Evolutionary conservation across 495 filamentous ascomycete species (phyloP).

Genomic region (Daldinia decipiens): DNA sequence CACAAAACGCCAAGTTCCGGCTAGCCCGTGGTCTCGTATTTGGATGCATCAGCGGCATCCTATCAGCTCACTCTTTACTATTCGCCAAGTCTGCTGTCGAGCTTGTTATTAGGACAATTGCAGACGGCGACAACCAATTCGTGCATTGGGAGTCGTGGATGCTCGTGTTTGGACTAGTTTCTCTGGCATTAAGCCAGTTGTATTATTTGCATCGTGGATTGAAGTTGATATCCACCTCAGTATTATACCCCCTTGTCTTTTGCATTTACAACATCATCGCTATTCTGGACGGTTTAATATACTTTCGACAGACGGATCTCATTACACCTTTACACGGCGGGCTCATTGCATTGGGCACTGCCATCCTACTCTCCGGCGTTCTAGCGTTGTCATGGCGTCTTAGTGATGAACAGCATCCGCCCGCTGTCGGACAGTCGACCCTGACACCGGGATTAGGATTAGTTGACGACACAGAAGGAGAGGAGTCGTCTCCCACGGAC

Average conservation of each 20-base stretch:
- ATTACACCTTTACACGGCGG: slow-evolving; percentile 78
- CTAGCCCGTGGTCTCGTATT: slow-evolving; percentile 89
- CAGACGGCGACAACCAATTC: slow-evolving; percentile 92
- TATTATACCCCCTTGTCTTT: slow-evolving; percentile 97
- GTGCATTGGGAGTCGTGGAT: slow-evolving; percentile 97
- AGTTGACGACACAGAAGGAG: slow-evolving; percentile 70
- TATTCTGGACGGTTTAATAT: slow-evolving; percentile 95
- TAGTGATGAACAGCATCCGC: slow-evolving; percentile 71
- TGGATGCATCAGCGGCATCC: slow-evolving; percentile 87
- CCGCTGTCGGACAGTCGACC: slow-evolving; percentile 67
- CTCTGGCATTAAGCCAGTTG: slow-evolving; percentile 87
- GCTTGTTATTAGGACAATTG: slow-evolving; percentile 90
- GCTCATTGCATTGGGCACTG: slow-evolving; percentile 87
- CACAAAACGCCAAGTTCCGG: slow-evolving; percentile 70
- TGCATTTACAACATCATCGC: slow-evolving; percentile 99
- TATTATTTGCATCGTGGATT: slow-evolving; percentile 95
- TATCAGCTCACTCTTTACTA: slow-evolving; percentile 92
- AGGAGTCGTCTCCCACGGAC: slow-evolving; percentile 60
- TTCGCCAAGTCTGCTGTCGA: slow-evolving; percentile 98
- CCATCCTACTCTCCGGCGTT: slow-evolving; percentile 86
- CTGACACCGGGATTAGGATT: slow-evolving; percentile 76
- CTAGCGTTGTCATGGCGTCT: slow-evolving; percentile 94
- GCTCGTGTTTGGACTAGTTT: slow-evolving; percentile 83
- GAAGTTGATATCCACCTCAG: slow-evolving; percentile 92
- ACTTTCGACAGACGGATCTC: slow-evolving; percentile 88